phyloP scores from a whole-genome alignment of 2,329 filamentous ascomycete genomes.

The Claviceps capensis region DNA sequence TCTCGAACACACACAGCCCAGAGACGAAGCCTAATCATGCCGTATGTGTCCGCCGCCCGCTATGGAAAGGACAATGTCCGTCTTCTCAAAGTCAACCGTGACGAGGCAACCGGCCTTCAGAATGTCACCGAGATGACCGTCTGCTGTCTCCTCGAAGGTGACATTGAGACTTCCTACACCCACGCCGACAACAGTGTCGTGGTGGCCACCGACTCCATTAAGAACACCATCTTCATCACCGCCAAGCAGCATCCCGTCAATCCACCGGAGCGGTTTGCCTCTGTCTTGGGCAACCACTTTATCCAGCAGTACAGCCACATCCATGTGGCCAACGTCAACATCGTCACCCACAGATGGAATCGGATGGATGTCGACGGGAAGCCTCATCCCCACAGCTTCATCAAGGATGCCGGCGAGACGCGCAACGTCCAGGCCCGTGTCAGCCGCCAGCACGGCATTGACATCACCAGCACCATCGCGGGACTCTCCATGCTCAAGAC shows the following conservation, averaged over 20 bases:
- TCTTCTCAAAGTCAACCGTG: conserved; percentile 83
- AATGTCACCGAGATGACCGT: conserved; percentile 92
- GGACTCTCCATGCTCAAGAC: conserved; percentile 87
- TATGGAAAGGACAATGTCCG: conserved; percentile 98
- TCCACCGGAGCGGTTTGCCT: conserved; percentile 83
- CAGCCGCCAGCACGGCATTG: conserved; percentile 54
- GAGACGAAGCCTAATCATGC: conserved; percentile 25
- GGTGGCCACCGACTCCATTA: conserved; percentile 94
- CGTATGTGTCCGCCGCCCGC: conserved; percentile 48
- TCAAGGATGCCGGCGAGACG: conserved; percentile 78
- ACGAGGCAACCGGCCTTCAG: conserved; percentile 64
- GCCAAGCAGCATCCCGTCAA: conserved; percentile 88
- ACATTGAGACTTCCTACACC: conserved; percentile 84
- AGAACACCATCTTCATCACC: conserved; percentile 92
- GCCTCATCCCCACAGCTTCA: conserved; percentile 90
- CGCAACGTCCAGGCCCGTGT: conserved; percentile 67
- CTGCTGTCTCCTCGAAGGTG: conserved; percentile 80
- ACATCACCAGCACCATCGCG: conserved; percentile 63
- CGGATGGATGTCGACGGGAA: conserved; percentile 77
- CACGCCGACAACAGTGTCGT: conserved; percentile 86
- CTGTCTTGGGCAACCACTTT: conserved; percentile 78
- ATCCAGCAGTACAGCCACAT: conserved; percentile 81
- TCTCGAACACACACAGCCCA: background rate
- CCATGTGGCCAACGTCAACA: conserved; percentile 64
- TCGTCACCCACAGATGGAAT: conserved; percentile 82